Evolutionary conservation across 139 green algal genomes (phyloP).

Genomic region (Chlorella vulgaris): DNA sequence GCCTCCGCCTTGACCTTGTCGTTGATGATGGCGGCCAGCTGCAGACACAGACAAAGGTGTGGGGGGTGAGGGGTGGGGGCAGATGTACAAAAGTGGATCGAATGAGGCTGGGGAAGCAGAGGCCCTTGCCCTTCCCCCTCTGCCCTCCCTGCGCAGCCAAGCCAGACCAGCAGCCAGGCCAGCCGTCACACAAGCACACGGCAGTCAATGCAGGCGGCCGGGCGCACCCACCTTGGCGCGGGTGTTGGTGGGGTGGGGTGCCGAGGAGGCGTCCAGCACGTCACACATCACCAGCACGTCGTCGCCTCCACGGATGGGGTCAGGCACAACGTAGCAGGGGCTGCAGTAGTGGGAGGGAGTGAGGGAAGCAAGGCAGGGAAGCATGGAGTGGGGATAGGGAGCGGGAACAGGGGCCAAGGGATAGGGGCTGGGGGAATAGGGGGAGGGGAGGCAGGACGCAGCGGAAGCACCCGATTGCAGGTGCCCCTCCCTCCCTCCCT

Average conservation of each 20-base stretch:
- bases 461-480: no score
- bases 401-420: no score
- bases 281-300: slow-evolving; percentile 94
- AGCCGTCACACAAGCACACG: not conserved
- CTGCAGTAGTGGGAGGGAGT: not conserved
- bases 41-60: not conserved
- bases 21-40: slow-evolving; percentile 76
- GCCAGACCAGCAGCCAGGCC: not conserved
- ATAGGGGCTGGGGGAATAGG: no score
- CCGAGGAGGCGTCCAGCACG: slow-evolving; percentile 75
- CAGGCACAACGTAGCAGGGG: slow-evolving; percentile 76
- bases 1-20: slow-evolving; percentile 71
- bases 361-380: not conserved
- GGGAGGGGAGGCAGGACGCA: no score
- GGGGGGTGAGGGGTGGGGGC: not conserved
- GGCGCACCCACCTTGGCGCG: slow-evolving; percentile 49
- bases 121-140: no score
- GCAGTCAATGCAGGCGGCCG: not conserved
- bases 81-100: not conserved
- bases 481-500: no score
- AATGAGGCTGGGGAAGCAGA: not conserved
- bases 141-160: no score
- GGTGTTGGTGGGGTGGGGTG: slow-evolving; percentile 87
- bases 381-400: no score
- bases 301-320: slow-evolving; percentile 91